Conservation (phyloP, 2,329 filamentous ascomycete genomes). For the Graphium sp. region DNA sequence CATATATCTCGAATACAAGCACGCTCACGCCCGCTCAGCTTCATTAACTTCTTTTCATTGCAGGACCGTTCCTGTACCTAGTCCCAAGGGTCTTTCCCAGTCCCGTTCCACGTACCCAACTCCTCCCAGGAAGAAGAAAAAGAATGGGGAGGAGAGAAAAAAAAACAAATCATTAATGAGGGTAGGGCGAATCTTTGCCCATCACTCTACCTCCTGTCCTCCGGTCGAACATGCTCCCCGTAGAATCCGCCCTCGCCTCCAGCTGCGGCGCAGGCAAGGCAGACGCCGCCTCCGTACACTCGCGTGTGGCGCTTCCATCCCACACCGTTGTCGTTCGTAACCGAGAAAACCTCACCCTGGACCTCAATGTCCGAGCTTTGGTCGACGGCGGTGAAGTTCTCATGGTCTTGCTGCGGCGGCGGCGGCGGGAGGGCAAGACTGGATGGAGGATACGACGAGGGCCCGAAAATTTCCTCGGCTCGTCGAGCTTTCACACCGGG, state of each 20-base stretch:
- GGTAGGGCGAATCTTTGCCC: not conserved
- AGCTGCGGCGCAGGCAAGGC: constrained; percentile 34
- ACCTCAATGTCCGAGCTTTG: constrained; percentile 16
- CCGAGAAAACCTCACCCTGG: constrained; percentile 31
- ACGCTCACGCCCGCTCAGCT: not conserved
- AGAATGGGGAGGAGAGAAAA: not conserved
- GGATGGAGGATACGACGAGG: constrained; percentile 31
- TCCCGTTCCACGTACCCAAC: too few relatives aligned
- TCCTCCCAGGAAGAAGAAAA: not conserved
- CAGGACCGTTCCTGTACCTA: too few relatives aligned
- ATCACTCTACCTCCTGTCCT: constrained; percentile 25
- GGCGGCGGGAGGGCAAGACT: constrained; percentile 29
- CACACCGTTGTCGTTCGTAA: constrained; percentile 26
- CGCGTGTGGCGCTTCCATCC: constrained; percentile 41
- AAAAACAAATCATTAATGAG: constrained; percentile 1
- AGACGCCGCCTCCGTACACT: constrained; percentile 40
- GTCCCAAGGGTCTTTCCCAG: too few relatives aligned
- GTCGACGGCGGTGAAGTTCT: constrained; percentile 13
- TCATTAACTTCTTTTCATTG: not conserved
- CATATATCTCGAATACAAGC: too few relatives aligned
- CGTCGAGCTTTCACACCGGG: too few relatives aligned
- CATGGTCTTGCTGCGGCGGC: constrained; percentile 15
- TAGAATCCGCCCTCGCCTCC: constrained; percentile 32
- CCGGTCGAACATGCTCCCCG: constrained; percentile 32
- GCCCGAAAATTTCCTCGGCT: constrained; percentile 18